Evolutionary conservation across 2,329 filamentous ascomycete species (phyloP).

Genomic region (Fusarium metavorans): DNA sequence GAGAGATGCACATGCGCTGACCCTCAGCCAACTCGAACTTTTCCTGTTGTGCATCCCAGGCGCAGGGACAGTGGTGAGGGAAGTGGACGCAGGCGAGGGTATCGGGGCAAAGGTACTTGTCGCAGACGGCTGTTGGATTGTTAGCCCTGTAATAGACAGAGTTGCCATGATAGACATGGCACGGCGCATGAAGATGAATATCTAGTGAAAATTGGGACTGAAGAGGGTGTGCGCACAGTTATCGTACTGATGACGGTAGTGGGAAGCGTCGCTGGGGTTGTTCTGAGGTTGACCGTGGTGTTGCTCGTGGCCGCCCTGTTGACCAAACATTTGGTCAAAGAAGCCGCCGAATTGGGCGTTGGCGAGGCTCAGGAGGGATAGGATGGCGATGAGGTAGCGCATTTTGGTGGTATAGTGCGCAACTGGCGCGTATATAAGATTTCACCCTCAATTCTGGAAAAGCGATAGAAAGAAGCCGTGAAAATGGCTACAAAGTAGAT

Average conservation of each 20-base stretch:
- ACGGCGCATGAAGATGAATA: not conserved
- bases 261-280: constrained; percentile 83
- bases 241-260: constrained; percentile 81
- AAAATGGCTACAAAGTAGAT: not conserved
- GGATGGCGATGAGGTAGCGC: constrained; percentile 55
- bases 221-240: constrained; percentile 61
- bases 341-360: constrained; percentile 88
- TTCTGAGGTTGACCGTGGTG: constrained; percentile 75
- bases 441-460: not conserved
- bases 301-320: constrained; percentile 58
- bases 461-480: not conserved
- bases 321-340: constrained; percentile 96
- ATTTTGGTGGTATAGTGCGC: constrained; percentile 40
- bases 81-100: constrained; percentile 96
- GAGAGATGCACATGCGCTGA: constrained; percentile 78
- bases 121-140: constrained; percentile 75
- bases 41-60: constrained; percentile 80
- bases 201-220: not conserved
- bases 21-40: constrained; percentile 82
- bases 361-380: constrained; percentile 72
- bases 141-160: constrained; percentile 9
- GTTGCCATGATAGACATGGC: not conserved
- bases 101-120: constrained; percentile 93
- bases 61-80: constrained; percentile 96
- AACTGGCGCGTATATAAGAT: not conserved